A percentile compares a stretch with the other conserved stretches of the same genome.
Conservation (phyloP, 768 basidiomycete species). For the Roridomyces roridus region DNA sequence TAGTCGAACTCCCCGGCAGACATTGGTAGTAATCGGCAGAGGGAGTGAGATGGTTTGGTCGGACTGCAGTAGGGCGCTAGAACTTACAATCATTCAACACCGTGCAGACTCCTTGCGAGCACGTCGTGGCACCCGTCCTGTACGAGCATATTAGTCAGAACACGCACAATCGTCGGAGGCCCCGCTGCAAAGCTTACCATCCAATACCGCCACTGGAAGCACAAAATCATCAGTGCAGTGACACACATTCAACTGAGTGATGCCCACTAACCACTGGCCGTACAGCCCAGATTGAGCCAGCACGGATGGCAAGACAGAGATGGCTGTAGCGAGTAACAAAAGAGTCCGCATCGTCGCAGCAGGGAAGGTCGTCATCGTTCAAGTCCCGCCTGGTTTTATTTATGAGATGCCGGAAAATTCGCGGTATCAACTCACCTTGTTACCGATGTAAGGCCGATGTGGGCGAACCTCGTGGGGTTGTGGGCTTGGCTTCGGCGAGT, state of each 20-base stretch:
- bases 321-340: neutral
- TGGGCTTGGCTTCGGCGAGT: neutral
- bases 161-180: neutral
- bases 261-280: slow-evolving; percentile 12
- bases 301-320: slow-evolving; percentile 2
- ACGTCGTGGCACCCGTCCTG: slow-evolving; percentile 59
- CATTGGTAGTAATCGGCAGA: slow-evolving; percentile 56
- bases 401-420: slow-evolving; percentile 15
- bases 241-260: no score
- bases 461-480: slow-evolving; percentile 3
- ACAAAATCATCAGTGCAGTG: neutral
- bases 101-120: slow-evolving; percentile 51
- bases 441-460: slow-evolving; percentile 18
- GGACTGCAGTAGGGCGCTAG: no score
- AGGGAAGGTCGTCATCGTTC: neutral
- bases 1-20: slow-evolving; percentile 43
- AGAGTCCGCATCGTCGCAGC: slow-evolving; percentile 13
- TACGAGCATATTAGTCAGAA: neutral
- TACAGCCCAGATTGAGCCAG: slow-evolving; percentile 1
- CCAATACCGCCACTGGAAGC: slow-evolving; percentile 48
- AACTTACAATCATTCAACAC: slow-evolving; percentile 49
- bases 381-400: neutral
- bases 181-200: slow-evolving; percentile 47
- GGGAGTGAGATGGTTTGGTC: neutral
- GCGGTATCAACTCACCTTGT: neutral